phyloP scores from a whole-genome alignment of 2,329 filamentous ascomycete genomes.

The Capronia epimyces region DNA sequence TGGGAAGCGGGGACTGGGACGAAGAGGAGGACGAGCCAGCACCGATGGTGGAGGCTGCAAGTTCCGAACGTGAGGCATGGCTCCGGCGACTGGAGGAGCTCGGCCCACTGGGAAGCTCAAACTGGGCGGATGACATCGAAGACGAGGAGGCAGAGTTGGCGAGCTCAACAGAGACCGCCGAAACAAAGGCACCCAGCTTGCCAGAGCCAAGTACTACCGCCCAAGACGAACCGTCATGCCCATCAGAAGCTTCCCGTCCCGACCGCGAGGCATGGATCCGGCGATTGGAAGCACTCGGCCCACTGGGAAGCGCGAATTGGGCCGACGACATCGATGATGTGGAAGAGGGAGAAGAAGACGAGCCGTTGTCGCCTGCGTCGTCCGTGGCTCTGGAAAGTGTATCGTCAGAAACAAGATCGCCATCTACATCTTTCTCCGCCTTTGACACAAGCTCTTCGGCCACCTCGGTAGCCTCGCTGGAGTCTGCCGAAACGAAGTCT shows the following conservation, averaged over 20 bases:
- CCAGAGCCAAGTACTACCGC: background rate
- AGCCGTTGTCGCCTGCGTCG: background rate
- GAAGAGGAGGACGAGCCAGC: background rate
- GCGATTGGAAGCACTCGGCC: background rate
- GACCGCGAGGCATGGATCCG: background rate
- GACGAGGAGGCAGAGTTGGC: background rate
- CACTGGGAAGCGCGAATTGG: background rate
- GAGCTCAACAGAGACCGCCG: background rate
- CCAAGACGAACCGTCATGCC: background rate
- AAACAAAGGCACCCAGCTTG: background rate
- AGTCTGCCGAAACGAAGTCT: background rate
- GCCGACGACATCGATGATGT: constrained; percentile 6
- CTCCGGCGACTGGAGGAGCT: background rate
- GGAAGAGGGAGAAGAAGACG: background rate
- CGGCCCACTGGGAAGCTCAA: background rate
- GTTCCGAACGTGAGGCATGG: background rate
- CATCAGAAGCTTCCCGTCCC: background rate
- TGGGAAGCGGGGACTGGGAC: background rate
- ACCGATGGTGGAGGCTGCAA: background rate
- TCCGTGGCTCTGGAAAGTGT: background rate
- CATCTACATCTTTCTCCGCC: background rate
- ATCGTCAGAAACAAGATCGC: background rate
- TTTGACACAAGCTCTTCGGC: background rate
- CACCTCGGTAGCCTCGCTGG: background rate
- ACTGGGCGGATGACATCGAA: background rate